Conservation (phyloP, 2,329 filamentous ascomycete genomes). For the Emergomyces pasteurianus region DNA sequence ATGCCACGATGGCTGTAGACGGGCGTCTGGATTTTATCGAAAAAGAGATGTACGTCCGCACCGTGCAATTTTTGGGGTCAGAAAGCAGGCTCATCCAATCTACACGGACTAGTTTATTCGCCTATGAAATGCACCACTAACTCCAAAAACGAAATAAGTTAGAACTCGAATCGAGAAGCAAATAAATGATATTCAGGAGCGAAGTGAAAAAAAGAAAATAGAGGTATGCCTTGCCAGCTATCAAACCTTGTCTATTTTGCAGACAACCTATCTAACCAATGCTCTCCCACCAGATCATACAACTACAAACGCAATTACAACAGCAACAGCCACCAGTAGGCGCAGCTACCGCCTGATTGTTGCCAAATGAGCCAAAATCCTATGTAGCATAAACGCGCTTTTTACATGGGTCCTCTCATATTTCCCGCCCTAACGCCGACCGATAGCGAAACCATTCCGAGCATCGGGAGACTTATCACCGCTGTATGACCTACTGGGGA, state of each 20-base stretch:
- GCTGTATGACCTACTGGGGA: neutral
- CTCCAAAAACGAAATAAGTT: neutral
- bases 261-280: slow-evolving; percentile 10
- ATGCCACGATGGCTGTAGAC: slow-evolving; percentile 84
- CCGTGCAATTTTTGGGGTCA: neutral
- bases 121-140: neutral
- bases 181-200: slow-evolving; percentile 52
- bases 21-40: slow-evolving; percentile 84
- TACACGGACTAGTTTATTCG: no score
- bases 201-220: slow-evolving; percentile 52
- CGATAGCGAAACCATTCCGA: neutral
- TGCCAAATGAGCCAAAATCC: neutral
- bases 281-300: slow-evolving; percentile 21
- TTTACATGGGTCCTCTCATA: neutral
- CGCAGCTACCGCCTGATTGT: slow-evolving; percentile 20
- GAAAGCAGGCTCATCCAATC: neutral
- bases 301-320: slow-evolving; percentile 24
- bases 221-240: slow-evolving; percentile 37
- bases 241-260: neutral
- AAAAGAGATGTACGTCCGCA: slow-evolving; percentile 72
- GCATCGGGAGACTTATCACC: neutral
- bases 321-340: slow-evolving; percentile 24
- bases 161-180: slow-evolving; percentile 56
- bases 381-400: neutral
- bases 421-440: neutral